These are phyloP conservation scores for Asterochloris sp. DNA, from an alignment of 139 green algal genomes.

Conservation along the genomic window DNA sequence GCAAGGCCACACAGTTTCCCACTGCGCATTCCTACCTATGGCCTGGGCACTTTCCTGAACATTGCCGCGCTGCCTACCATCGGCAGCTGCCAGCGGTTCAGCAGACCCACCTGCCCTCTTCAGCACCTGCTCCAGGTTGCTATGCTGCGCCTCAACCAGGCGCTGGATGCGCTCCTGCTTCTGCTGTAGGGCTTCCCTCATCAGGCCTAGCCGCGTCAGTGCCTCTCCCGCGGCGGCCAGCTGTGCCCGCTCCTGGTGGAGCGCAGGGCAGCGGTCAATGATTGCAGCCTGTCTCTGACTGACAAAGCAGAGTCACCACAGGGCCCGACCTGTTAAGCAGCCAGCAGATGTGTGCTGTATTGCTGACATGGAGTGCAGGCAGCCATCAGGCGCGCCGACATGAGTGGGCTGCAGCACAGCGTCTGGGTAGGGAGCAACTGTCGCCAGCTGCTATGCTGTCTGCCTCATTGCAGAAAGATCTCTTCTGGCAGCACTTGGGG, in stretches of 20 bases:
- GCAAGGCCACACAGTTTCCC: too few species aligned
- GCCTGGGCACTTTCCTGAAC: too few species aligned
- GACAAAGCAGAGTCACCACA: background rate
- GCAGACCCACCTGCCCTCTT: too few species aligned
- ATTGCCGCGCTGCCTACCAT: too few species aligned
- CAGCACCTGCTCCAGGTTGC: constrained; percentile 22
- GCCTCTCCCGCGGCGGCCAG: constrained; percentile 28
- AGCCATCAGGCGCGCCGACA: background rate
- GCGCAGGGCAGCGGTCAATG: background rate
- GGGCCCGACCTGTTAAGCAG: background rate
- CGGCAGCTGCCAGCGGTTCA: too few species aligned
- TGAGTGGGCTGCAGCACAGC: background rate
- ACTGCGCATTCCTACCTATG: too few species aligned
- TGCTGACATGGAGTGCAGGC: too few species aligned
- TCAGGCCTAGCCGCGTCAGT: constrained; percentile 25
- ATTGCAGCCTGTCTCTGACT: background rate
- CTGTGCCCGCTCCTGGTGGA: constrained; percentile 37
- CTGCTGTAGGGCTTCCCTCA: constrained; percentile 27
- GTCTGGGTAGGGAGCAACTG: background rate
- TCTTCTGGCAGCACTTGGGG: too few species aligned
- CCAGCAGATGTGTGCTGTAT: too few species aligned
- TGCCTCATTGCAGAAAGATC: too few species aligned
- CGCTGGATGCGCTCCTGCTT: constrained; percentile 26
- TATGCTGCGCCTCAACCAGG: constrained; percentile 11
- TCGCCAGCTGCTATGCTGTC: too few species aligned